Base-by-base conservation (phyloP, 306 rosid species). In the Begonia loranthoides region DNA sequence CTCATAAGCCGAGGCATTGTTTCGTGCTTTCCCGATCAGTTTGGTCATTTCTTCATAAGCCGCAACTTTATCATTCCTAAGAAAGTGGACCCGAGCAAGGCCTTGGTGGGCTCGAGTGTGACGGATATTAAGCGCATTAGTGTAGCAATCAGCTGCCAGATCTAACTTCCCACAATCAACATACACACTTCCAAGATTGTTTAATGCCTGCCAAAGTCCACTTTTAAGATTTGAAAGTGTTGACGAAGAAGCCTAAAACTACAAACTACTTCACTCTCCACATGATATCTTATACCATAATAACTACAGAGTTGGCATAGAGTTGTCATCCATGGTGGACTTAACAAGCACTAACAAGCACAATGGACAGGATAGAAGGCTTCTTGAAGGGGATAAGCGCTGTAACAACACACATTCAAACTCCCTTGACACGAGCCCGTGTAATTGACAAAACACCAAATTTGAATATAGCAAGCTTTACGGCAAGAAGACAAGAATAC, bases 21-120 rank as follows among this genome's bases (percentile, higher is more conserved):
- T 81, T 51, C 64, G 72, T 0, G 85, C 90, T 64, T 78, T 81
- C 21, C 75, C 92, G 59, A 87, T 87, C 52, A 87, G 83, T 55
- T 68, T 72, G 63, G 79, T 83, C 96, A 83, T 87, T 72, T 87
- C 96, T 46, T 76, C 81, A 47, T 78, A 87, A 2, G 96, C 96
- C 47, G 81, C 79, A 53, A 66, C 41, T 72, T 74, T 87, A 9
- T 78, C 72, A 40, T 81, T 74, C 65, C 68, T 73, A 0, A 83
- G 79, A 74, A 41, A 83, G 76, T 78, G 81, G 66, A 87, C 96
- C 73, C 94, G 90, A 39, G 96, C 96, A 59, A 87, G 94, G 45
- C 94, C 96, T 68, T 87, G 94, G 69, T 87, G 94, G 5, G 96
- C 96, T 51, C 96, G 92, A 21, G 94, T 78, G 64, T 87, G 96